Conservation (phyloP, 2,329 filamentous ascomycete species). For the Cladosporium velox region DNA sequence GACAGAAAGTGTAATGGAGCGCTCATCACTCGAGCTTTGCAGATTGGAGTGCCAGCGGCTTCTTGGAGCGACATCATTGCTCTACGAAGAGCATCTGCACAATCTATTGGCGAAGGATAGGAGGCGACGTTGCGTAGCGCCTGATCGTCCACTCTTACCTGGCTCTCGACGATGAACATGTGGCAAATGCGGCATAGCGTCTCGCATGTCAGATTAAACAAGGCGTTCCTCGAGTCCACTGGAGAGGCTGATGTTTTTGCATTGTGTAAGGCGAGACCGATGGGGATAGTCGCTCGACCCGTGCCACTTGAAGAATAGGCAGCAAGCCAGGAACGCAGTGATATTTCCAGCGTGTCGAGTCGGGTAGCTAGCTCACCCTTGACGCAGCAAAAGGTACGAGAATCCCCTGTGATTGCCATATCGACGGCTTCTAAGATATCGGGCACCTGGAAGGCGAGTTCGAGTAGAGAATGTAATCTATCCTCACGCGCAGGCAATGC, state of each 20-base stretch:
- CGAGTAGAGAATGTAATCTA: neutral
- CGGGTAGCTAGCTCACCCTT: neutral
- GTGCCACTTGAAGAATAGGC: neutral
- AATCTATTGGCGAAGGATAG: neutral
- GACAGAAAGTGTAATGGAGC: constrained; percentile 7
- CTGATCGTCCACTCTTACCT: neutral
- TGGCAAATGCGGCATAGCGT: constrained; percentile 9
- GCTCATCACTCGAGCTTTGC: neutral
- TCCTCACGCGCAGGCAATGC: neutral
- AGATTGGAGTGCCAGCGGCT: neutral
- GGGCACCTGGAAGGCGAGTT: constrained; percentile 3
- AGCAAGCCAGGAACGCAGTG: neutral
- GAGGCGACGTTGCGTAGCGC: neutral
- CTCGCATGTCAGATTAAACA: constrained; percentile 12
- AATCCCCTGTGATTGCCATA: neutral
- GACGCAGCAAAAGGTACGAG: neutral
- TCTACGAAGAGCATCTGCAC: neutral
- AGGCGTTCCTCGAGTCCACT: neutral
- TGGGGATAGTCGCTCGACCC: neutral
- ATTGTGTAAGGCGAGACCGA: neutral
- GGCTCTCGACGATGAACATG: neutral
- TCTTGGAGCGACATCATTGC: neutral
- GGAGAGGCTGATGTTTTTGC: neutral
- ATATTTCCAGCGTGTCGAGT: neutral
- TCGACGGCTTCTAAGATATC: neutral